Base-by-base conservation (phyloP, 2,329 filamentous ascomycete genomes). In the Penicillium sclerotigenum region DNA sequence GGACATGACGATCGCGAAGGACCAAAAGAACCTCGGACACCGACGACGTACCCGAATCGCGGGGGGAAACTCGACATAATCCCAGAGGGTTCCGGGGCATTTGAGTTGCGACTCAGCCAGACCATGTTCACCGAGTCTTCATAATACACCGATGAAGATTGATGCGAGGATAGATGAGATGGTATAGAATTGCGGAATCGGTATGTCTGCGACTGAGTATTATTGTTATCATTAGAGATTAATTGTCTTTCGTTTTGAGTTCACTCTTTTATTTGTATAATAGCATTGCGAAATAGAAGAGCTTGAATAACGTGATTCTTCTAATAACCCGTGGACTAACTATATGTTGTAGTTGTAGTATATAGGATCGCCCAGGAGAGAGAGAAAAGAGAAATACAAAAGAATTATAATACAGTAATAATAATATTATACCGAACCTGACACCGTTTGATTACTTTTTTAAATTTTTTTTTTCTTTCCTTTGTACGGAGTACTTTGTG, bases 401-500 rank as follows among this genome's bases (percentile, higher is more conserved):
- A 16, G 14, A 16, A 16, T 33, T 33, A 33, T 16, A 33, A 33
- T 33, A 33, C 31, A 33, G 31, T 33, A 33, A 33, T 33, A 7
- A n/a, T n/a, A n/a, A n/a, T 3, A 16, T 33, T 1, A 33, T 16
- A 33, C 31, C 31, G 31, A 33, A 33, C 14, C 31, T 33, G 31
- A 33, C 31, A 16, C 31, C 13, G 14, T 31, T 14, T 31, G 29
- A 31, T 31, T 11, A 11, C 28, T 29, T 29, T 29, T 29, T n/a
- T n/a, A n/a, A n/a, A n/a, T n/a, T 11, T 4, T 31, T 31, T 31
- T 31, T 31, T 14, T 14, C 7, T 13, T 33, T 33, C 14, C 31
- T 33, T 16, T 33, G 31, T 33, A 5, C 34, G 5, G 14, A 33
- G 14, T 5, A 63, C 43, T 20, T 24, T 42, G 62, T 63, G 63